phyloP scores from a whole-genome alignment of 1,139 yeast species.

The Lodderomyces metapsilosis region DNA sequence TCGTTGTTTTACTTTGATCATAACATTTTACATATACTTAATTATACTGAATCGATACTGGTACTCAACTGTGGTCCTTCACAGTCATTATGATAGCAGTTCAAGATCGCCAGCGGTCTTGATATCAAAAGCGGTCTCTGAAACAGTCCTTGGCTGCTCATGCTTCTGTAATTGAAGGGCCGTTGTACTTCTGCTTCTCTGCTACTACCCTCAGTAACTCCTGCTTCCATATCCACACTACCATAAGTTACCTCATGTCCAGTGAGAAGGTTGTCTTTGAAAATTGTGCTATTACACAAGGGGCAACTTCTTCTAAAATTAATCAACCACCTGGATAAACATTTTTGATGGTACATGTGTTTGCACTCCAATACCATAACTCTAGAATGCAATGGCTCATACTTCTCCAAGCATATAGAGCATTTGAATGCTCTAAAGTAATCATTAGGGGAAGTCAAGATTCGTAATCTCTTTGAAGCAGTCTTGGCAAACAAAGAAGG shows the following conservation, averaged over 20 bases:
- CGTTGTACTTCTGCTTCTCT: background rate
- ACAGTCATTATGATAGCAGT: constrained; percentile 15
- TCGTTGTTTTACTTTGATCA: background rate
- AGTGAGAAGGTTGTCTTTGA: constrained; percentile 18
- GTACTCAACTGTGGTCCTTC: constrained; percentile 19
- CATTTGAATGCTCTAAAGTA: constrained; percentile 44
- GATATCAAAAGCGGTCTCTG: constrained; percentile 13
- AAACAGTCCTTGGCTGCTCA: constrained; percentile 4
- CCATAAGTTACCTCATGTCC: constrained; percentile 22
- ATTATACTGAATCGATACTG: constrained; percentile 24
- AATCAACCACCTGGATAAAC: constrained; percentile 47
- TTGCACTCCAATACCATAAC: constrained; percentile 45
- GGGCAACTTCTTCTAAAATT: constrained; percentile 47
- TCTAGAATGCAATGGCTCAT: constrained; percentile 35
- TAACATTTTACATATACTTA: background rate
- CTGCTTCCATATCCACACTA: constrained; percentile 21
- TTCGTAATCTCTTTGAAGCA: constrained; percentile 12
- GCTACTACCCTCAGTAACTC: constrained; percentile 6
- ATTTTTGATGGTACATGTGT: constrained; percentile 44
- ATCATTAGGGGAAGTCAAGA: constrained; percentile 34
- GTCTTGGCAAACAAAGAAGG: background rate
- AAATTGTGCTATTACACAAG: constrained; percentile 33
- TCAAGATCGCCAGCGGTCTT: constrained; percentile 30
- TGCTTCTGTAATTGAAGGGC: constrained; percentile 9
- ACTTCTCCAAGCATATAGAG: constrained; percentile 45